Evolutionary conservation across 140 eudicot species (phyloP), one percentile per base, ranked within the genome.

Genomic region (Anethum foeniculum): DNA sequence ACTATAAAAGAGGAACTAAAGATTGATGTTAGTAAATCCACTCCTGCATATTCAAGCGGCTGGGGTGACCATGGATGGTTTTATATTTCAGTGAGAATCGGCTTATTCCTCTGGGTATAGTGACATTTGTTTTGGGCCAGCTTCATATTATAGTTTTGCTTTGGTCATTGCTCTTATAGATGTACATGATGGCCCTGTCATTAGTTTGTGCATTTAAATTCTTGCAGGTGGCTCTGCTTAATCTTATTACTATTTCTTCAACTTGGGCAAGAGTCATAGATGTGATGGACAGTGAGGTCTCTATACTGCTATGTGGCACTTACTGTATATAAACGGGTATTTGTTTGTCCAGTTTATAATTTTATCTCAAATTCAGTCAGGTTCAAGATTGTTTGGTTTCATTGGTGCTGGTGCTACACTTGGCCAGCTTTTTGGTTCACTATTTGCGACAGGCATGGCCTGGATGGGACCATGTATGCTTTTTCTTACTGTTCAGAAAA

Each of bases 311-410:
- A 71, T 77, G 75, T 67, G 54, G 16, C 72, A 36, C 12, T 65
- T 79, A 10, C 16, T 58, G 19, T 71, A 71, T 32, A 38, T 71
- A 36, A 9, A 71, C 0, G 14, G 13, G 41, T 3, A 30, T 34
- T 71, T 43, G 3, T 74, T 74, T 9, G 36, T 74, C 28, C 23
- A 12, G 21, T 74, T 47, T 81, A 52, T 88, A 83, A 88, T 86
- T 88, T 67, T 75, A 77, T 86, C 89, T 81, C 87, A 72, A 81
- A 83, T 95, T 87, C 97, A 95, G 97, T 91, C 99, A 95, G 99
- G 97, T 89, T 92, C 97, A 88, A 88, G 99, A 92, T 88, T 95
- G 92, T 95, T 95, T 85, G 99, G 99, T 77, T 95, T 95, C 87
- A 91, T 95, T 82, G 99, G 99, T 78, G 99, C 99, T 47, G 97